Evolutionary conservation across 345 rosid genomes (phyloP).

Genomic region (Populus nigra): DNA sequence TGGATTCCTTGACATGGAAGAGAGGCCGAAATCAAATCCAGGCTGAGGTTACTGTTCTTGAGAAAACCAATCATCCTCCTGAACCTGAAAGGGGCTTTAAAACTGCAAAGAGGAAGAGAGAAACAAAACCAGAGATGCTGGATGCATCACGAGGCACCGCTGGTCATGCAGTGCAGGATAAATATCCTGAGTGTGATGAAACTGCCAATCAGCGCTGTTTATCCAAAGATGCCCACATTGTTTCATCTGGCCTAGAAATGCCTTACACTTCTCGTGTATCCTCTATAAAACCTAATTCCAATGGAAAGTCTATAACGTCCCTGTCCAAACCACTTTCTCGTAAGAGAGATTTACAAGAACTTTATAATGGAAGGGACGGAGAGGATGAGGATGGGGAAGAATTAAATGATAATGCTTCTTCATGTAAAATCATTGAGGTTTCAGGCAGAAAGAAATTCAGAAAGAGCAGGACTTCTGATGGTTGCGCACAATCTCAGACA

Average conservation of each 20-base stretch:
- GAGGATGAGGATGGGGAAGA: slow-evolving; percentile 11
- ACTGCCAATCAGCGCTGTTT: slow-evolving; percentile 10
- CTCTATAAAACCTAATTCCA: slow-evolving; percentile 12
- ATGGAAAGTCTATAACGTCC: slow-evolving; percentile 13
- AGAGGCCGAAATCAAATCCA: slow-evolving; percentile 29
- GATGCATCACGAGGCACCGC: slow-evolving; percentile 15
- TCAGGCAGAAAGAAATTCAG: slow-evolving; percentile 28
- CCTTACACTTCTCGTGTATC: slow-evolving; percentile 3
- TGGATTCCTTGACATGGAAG: slow-evolving; percentile 44
- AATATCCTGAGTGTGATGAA: not conserved
- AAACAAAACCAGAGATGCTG: slow-evolving; percentile 20
- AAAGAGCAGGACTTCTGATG: slow-evolving; percentile 13
- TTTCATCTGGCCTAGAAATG: slow-evolving; percentile 22
- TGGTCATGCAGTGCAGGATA: slow-evolving; percentile 8
- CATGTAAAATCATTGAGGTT: slow-evolving; percentile 7
- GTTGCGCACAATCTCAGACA: slow-evolving; percentile 6
- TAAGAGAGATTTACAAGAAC: slow-evolving; percentile 30
- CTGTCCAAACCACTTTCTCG: slow-evolving; percentile 21
- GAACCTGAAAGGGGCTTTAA: slow-evolving; percentile 18
- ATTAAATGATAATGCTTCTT: slow-evolving; percentile 1
- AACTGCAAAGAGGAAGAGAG: slow-evolving; percentile 37
- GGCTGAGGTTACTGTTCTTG: slow-evolving; percentile 15
- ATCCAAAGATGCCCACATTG: slow-evolving; percentile 21
- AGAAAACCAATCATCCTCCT: slow-evolving; percentile 23
- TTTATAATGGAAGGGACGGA: slow-evolving; percentile 18